Evolutionary conservation across 352 stramenopile species (phyloP), one percentile per base, ranked within the genome.

Genomic region (Pilasporangium apinafurcum): DNA sequence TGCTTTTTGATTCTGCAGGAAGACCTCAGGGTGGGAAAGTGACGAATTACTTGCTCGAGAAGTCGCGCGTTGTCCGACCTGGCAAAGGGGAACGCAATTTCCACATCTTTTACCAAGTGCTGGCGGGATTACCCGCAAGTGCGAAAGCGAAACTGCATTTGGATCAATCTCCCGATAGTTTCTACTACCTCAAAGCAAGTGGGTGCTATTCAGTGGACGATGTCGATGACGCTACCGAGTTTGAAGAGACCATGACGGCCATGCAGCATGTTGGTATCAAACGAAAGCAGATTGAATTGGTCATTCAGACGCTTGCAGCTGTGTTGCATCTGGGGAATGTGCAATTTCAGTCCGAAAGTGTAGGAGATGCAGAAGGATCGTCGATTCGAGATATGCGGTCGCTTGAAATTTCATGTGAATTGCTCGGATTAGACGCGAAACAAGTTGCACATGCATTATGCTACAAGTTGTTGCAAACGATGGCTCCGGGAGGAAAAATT

Each of bases 31-130:
- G 86, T 16, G 90, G 88, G 13, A 80, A 92, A 53, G 91, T 96
- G 38, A 91, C 86, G 16, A 96, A 96, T 35, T 97, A 96, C 45
- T 39, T 98, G 31, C 62, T 97, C 13, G 88, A 97, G 49, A 97
- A 97, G 62, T 95, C 74, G 8, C 70, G 91, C 1, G 73, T 96
- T 8, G 86, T 96, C 18, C 66, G 71, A 13, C 80, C 87, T 0
- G 86, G 84, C 14, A 83, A 85, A 37, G 83, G 79, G 17, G 91
- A 97, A 61, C 67, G 92, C 18, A 97, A 97, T 48, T 98, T 97
- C 60, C 92, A 98, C 59, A 90, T 96, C 32, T 98, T 98, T 50
- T 98, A 98, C 50, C 90, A 98, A 61, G 44, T 98, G 16, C 44
- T 96, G 12, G 68, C 77, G 0, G 86, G 79, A 3, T 37, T 92